Evolutionary conservation across 208 protist species (phyloP).

Genomic region (Trypanosoma caninum): DNA sequence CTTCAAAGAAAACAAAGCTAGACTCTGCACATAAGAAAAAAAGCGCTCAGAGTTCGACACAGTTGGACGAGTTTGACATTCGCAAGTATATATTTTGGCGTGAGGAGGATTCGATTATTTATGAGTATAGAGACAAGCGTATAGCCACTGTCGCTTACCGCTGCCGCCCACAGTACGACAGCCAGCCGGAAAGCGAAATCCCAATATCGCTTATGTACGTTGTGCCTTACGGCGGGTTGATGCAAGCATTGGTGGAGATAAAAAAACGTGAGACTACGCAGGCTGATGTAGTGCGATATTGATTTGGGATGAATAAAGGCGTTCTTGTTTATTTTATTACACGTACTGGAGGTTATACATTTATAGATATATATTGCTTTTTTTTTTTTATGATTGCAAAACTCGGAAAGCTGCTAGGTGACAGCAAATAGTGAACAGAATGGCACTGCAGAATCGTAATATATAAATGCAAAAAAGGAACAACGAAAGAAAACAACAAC

Average conservation of each 20-base stretch:
- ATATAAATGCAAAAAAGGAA: background rate
- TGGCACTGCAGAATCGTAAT: too few species aligned
- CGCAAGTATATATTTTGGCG: slow-evolving; percentile 81
- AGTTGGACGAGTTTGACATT: slow-evolving; percentile 41
- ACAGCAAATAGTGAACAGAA: too few species aligned
- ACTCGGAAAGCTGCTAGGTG: too few species aligned
- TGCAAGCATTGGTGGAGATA: slow-evolving; percentile 73
- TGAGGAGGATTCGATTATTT: slow-evolving; percentile 81
- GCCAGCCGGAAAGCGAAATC: slow-evolving; percentile 75
- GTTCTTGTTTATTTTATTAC: background rate
- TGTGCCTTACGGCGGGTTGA: slow-evolving; percentile 48
- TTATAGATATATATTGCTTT: too few species aligned
- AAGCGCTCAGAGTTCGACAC: slow-evolving; percentile 8
- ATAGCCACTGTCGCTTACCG: slow-evolving; percentile 76
- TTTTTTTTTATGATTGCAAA: too few species aligned
- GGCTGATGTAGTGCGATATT: slow-evolving; percentile 54
- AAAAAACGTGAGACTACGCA: slow-evolving; percentile 46
- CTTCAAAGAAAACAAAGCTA: background rate
- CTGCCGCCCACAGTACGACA: slow-evolving; percentile 82
- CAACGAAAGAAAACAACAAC: background rate
- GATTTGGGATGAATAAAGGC: background rate
- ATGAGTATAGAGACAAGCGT: slow-evolving; percentile 75
- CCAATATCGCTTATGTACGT: slow-evolving; percentile 82
- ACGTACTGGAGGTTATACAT: too few species aligned
- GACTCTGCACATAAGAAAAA: slow-evolving; percentile 10